phyloP scores from a whole-genome alignment of 75 land plant genomes.

The Ceratopteris richardii region DNA sequence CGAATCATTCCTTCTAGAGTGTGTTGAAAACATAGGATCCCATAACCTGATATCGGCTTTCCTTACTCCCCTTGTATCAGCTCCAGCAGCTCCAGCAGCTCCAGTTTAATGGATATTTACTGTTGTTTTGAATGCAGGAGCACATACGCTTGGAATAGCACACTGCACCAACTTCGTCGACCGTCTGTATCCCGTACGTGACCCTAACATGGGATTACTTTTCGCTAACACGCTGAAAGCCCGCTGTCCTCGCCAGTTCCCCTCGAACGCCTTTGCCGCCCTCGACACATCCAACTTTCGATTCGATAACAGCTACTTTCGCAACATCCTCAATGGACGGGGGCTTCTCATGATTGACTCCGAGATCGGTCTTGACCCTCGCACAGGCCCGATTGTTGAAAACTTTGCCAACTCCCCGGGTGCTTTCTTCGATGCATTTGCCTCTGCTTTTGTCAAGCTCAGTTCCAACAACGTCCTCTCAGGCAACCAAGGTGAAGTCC shows the following conservation, averaged over 20 bases:
- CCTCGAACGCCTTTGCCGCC: constrained; percentile 17
- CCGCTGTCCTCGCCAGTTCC: constrained; percentile 30
- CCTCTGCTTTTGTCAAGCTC: constrained; percentile 45
- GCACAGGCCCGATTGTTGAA: constrained; percentile 25
- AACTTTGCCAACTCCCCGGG: constrained; percentile 27
- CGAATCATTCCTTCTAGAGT: too few relatives aligned
- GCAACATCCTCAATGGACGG: constrained; percentile 25
- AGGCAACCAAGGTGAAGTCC: neutral
- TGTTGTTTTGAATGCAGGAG: constrained; percentile 26
- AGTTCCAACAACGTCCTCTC: too few relatives aligned
- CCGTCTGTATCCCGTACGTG: constrained; percentile 13
- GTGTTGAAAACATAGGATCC: too few relatives aligned
- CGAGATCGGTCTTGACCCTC: constrained; percentile 21
- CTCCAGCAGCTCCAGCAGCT: too few relatives aligned
- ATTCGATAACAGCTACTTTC: constrained; percentile 52
- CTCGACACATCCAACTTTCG: constrained; percentile 30
- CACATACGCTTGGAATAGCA: constrained; percentile 33
- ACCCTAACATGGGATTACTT: constrained; percentile 12
- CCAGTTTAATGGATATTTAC: too few relatives aligned
- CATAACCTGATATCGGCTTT: too few relatives aligned
- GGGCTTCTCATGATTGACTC: constrained; percentile 42
- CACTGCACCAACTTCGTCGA: constrained; percentile 26
- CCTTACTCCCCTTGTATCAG: too few relatives aligned
- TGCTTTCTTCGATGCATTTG: constrained; percentile 31
- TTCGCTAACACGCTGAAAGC: constrained; percentile 16